A percentile compares a stretch with the other conserved stretches of the same genome.
Conservation (phyloP, 2,329 filamentous ascomycete genomes). For the Fusarium chaquense region DNA sequence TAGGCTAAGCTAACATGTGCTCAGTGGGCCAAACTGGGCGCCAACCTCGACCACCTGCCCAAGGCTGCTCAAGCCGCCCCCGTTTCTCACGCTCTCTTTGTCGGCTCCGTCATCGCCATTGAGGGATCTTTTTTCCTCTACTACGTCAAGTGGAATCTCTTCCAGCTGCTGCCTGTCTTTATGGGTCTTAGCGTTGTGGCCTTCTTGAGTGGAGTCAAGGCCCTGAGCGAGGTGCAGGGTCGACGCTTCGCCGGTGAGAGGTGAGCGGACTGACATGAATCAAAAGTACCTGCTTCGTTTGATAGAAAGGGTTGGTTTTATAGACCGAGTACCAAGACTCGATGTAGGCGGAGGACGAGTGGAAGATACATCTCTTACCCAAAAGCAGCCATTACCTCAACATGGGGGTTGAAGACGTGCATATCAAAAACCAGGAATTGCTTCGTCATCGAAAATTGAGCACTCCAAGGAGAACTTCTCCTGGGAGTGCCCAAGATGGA, state of each 20-base stretch:
- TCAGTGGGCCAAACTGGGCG: slow-evolving; percentile 85
- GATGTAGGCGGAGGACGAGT: neutral
- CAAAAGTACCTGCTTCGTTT: slow-evolving; percentile 10
- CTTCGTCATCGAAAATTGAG: neutral
- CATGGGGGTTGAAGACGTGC: slow-evolving; percentile 2
- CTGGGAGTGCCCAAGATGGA: neutral
- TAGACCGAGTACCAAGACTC: neutral
- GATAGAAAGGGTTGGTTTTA: slow-evolving; percentile 19
- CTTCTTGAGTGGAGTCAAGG: slow-evolving; percentile 89
- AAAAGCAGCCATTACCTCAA: neutral
- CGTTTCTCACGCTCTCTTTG: slow-evolving; percentile 84
- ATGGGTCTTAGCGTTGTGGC: slow-evolving; percentile 75
- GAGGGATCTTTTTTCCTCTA: slow-evolving; percentile 96
- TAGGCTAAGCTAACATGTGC: slow-evolving; percentile 35
- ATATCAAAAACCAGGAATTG: neutral
- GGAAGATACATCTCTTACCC: slow-evolving; percentile 9
- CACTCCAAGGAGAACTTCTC: neutral
- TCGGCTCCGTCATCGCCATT: slow-evolving; percentile 86
- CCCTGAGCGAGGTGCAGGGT: slow-evolving; percentile 91
- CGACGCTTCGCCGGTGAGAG: slow-evolving; percentile 81
- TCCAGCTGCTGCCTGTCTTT: slow-evolving; percentile 84
- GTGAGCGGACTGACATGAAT: slow-evolving; percentile 49
- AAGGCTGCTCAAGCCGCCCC: slow-evolving; percentile 83
- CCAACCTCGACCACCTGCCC: slow-evolving; percentile 81
- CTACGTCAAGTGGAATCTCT: slow-evolving; percentile 91